These are phyloP conservation scores for Lumnitzera littorea DNA, from an alignment of 345 rosid species.

Conservation along the genomic window DNA sequence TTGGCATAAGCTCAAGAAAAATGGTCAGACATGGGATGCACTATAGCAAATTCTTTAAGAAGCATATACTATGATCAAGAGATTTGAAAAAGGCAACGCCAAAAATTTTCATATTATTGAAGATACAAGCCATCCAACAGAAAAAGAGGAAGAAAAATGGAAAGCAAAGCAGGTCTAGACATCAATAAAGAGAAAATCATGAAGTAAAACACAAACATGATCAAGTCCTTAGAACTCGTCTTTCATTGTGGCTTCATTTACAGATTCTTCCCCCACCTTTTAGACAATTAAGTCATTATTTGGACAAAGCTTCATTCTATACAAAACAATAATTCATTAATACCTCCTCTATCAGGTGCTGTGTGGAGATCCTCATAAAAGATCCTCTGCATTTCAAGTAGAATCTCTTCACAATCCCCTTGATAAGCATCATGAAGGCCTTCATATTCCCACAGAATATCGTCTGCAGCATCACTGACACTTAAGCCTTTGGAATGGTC, in stretches of 20 bases:
- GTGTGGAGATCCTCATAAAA: slow-evolving; percentile 63
- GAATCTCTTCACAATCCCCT: slow-evolving; percentile 76
- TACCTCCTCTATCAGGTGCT: slow-evolving; percentile 34
- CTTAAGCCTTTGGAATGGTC: slow-evolving; percentile 11
- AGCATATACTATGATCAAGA: too few relatives aligned
- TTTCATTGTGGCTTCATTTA: neutral
- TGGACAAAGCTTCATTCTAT: neutral
- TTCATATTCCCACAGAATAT: slow-evolving; percentile 79
- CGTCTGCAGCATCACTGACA: slow-evolving; percentile 19
- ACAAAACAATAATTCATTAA: slow-evolving; percentile 3
- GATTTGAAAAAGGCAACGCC: too few relatives aligned
- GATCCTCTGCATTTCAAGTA: slow-evolving; percentile 82
- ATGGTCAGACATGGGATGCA: neutral
- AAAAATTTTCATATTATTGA: too few relatives aligned
- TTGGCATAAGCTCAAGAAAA: slow-evolving; percentile 18
- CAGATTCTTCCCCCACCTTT: neutral
- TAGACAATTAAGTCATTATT: neutral
- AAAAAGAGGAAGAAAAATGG: neutral
- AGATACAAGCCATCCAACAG: neutral
- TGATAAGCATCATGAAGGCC: slow-evolving; percentile 55
- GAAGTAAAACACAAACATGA: neutral
- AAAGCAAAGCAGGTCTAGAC: neutral
- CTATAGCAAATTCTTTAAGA: too few relatives aligned
- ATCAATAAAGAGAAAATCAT: neutral
- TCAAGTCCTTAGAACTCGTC: neutral